Percentiles rank a stretch among this genome's conserved stretches.
Evolutionary conservation across 2,329 filamentous ascomycete genomes (phyloP).

Genomic region (Colletotrichum noveboracense): DNA sequence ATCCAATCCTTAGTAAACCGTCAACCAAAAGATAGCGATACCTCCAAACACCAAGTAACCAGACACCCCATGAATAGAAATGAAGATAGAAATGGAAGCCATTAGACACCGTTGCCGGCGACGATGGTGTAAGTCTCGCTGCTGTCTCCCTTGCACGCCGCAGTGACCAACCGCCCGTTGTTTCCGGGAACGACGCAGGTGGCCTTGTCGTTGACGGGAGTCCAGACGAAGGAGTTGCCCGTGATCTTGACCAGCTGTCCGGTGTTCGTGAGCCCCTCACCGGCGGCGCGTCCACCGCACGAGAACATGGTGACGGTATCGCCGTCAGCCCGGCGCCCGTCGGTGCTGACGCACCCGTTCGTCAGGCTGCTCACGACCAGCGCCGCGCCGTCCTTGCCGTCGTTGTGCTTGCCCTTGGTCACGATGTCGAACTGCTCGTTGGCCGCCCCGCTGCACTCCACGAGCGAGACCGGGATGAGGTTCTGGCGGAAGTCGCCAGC

Average conservation of each 20-base stretch:
- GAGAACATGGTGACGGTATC: conserved; percentile 57
- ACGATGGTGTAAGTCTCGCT: conserved; percentile 31
- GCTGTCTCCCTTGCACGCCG: conserved; percentile 31
- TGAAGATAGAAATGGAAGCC: not conserved
- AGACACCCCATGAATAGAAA: not conserved
- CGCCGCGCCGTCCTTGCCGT: conserved; percentile 42
- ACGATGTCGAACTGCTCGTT: conserved; percentile 58
- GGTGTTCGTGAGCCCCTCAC: conserved; percentile 50
- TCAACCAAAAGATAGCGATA: not conserved
- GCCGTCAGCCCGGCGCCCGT: conserved; percentile 44
- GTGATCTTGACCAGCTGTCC: conserved; percentile 56
- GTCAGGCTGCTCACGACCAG: conserved; percentile 55
- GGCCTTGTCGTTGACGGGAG: conserved; percentile 48
- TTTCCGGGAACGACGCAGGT: conserved; percentile 48
- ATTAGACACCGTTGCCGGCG: not conserved
- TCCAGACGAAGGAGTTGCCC: conserved; percentile 44
- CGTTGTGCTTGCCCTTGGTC: conserved; percentile 54
- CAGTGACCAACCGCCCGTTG: conserved; percentile 33
- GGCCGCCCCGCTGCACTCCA: conserved; percentile 46
- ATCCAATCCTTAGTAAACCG: not conserved
- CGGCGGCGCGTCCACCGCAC: conserved; percentile 56
- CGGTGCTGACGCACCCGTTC: conserved; percentile 58
- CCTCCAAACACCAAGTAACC: not conserved
- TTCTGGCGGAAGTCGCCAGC: conserved; percentile 61
- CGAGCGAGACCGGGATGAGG: conserved; percentile 53